phyloP scores from a whole-genome alignment of 2,329 filamentous ascomycete genomes.

The Aspergillus candidus region DNA sequence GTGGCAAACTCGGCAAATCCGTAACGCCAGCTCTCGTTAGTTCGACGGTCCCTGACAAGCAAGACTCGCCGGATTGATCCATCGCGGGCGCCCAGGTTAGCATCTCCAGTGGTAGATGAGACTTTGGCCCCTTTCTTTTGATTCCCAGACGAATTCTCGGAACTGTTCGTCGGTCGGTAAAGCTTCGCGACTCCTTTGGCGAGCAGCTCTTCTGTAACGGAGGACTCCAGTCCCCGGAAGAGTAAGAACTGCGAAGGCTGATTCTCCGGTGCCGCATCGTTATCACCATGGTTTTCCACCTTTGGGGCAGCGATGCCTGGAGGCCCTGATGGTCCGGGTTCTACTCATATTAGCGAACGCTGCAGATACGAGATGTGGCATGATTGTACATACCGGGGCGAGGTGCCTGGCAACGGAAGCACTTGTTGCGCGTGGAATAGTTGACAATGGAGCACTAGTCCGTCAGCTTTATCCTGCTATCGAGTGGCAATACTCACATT shows the following conservation, averaged over 20 bases:
- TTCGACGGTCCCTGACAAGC: conserved; percentile 65
- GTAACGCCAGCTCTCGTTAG: conserved; percentile 69
- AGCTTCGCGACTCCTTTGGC: conserved; percentile 68
- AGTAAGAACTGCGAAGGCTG: conserved; percentile 71
- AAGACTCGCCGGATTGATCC: conserved; percentile 72
- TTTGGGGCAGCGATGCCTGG: conserved; percentile 37
- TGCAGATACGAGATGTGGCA: neutral
- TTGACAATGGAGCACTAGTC: conserved; percentile 51
- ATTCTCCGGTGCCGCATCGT: conserved; percentile 48
- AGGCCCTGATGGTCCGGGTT: conserved; percentile 26
- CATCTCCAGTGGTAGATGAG: conserved; percentile 51
- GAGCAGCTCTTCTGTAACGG: conserved; percentile 66
- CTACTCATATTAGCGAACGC: conserved; percentile 13
- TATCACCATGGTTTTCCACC: conserved; percentile 48
- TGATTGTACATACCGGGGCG: conserved; percentile 43
- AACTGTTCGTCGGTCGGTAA: conserved; percentile 50
- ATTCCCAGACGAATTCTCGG: conserved; percentile 29
- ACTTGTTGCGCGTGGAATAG: conserved; percentile 50
- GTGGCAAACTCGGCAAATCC: conserved; percentile 80
- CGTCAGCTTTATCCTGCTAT: neutral
- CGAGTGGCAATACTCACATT: conserved; percentile 33
- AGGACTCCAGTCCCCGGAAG: conserved; percentile 63
- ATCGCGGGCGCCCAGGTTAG: conserved; percentile 63
- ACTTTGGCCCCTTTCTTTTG: conserved; percentile 47
- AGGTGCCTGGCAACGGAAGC: conserved; percentile 54